phyloP scores from a whole-genome alignment of 352 stramenopile species.

The Globisporangium radiosum region DNA sequence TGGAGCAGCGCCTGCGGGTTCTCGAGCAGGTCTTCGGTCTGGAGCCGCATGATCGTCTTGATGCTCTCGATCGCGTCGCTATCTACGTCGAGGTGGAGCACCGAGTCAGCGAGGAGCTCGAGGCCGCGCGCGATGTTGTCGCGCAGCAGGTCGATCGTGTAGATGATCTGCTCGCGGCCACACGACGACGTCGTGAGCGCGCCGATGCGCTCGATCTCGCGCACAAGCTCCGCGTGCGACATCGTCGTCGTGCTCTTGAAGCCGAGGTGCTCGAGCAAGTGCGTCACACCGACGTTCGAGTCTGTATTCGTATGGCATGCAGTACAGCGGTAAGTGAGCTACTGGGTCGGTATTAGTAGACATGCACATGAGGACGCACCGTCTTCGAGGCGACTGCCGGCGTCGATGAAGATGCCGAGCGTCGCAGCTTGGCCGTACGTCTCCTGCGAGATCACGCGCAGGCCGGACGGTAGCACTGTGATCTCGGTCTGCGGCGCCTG shows the following conservation, averaged over 20 bases:
- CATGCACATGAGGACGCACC: slow-evolving; percentile 11
- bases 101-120: slow-evolving; percentile 86
- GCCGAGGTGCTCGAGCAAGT: slow-evolving; percentile 93
- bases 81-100: slow-evolving; percentile 74
- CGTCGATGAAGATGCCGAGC: slow-evolving; percentile 91
- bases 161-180: slow-evolving; percentile 95
- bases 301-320: slow-evolving; percentile 16
- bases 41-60: slow-evolving; percentile 92
- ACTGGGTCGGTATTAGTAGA: not conserved
- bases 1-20: slow-evolving; percentile 81
- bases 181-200: slow-evolving; percentile 88
- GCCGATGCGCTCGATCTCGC: slow-evolving; percentile 91
- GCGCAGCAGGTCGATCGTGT: slow-evolving; percentile 94
- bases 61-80: slow-evolving; percentile 88
- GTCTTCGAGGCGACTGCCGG: slow-evolving; percentile 83
- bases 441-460: slow-evolving; percentile 96
- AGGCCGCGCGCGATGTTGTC: slow-evolving; percentile 91
- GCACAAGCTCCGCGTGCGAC: slow-evolving; percentile 80
- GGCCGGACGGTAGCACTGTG: slow-evolving; percentile 90
- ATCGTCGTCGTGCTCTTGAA: slow-evolving; percentile 92
- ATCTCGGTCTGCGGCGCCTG: slow-evolving; percentile 87
- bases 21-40: slow-evolving; percentile 89
- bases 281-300: slow-evolving; percentile 82
- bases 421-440: slow-evolving; percentile 94
- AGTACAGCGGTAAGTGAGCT: not conserved